These are phyloP conservation scores for Pseudogymnoascus sp. DNA, from an alignment of 2,329 filamentous ascomycete genomes.

Conservation along the genomic window DNA sequence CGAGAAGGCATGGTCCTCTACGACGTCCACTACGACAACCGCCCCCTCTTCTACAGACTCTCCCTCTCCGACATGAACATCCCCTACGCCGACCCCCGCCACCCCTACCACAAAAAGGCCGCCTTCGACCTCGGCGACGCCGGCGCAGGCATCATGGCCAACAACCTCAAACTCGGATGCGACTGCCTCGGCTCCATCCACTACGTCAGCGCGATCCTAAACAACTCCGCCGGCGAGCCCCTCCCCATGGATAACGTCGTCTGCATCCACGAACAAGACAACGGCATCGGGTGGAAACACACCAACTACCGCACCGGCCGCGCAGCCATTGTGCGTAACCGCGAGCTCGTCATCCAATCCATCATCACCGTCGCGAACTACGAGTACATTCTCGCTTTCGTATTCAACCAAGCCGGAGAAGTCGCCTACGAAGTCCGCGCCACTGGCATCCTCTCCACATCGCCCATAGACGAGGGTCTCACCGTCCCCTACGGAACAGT, in stretches of 20 bases:
- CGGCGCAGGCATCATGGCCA: slow-evolving; percentile 57
- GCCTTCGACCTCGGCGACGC: slow-evolving; percentile 64
- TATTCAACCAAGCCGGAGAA: slow-evolving; percentile 63
- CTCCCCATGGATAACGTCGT: slow-evolving; percentile 55
- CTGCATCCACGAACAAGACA: slow-evolving; percentile 63
- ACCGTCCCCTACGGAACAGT: slow-evolving; percentile 59
- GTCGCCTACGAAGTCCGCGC: slow-evolving; percentile 59
- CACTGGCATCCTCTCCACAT: slow-evolving; percentile 58
- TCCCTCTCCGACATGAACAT: slow-evolving; percentile 57
- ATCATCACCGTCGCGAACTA: slow-evolving; percentile 67
- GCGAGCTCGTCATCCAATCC: slow-evolving; percentile 58
- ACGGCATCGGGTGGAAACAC: slow-evolving; percentile 59
- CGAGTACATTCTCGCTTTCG: slow-evolving; percentile 64
- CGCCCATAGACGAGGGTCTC: slow-evolving; percentile 56
- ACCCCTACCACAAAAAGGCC: slow-evolving; percentile 60
- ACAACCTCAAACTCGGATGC: slow-evolving; percentile 60
- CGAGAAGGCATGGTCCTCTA: slow-evolving; percentile 60
- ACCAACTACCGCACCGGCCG: slow-evolving; percentile 58
- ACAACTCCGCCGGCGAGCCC: slow-evolving; percentile 50
- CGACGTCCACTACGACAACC: slow-evolving; percentile 53
- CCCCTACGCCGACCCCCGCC: slow-evolving; percentile 53
- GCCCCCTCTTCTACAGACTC: slow-evolving; percentile 59
- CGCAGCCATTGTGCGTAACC: slow-evolving; percentile 52
- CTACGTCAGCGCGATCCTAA: slow-evolving; percentile 51
- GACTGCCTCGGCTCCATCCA: slow-evolving; percentile 64